phyloP scores from a whole-genome alignment of 2,329 filamentous ascomycete species.

The Chrysoporthe austroafricana region DNA sequence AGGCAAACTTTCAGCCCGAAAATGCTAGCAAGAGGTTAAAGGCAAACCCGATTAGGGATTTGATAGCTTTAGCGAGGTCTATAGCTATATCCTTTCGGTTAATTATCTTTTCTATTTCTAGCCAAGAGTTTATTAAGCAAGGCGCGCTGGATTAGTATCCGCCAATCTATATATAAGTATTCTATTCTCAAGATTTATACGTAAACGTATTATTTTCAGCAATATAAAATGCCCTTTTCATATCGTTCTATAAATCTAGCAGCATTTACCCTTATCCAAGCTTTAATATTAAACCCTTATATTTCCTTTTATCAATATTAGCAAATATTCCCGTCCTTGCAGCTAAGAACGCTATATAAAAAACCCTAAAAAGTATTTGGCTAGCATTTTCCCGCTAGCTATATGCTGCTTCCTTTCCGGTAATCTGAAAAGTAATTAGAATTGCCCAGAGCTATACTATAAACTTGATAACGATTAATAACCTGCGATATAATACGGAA shows the following conservation, averaged over 20 bases:
- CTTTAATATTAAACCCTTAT: background rate
- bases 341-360: background rate
- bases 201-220: background rate
- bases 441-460: conserved; percentile 51
- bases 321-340: background rate
- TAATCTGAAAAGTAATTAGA: conserved; percentile 58
- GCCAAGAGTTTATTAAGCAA: conserved; percentile 37
- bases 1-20: background rate
- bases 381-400: conserved; percentile 42
- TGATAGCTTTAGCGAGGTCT: conserved; percentile 32
- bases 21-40: conserved; percentile 23
- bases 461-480: conserved; percentile 38
- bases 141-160: conserved; percentile 30
- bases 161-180: no score
- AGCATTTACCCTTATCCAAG: background rate
- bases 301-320: background rate
- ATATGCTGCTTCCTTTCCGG: conserved; percentile 49
- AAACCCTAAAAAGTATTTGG: background rate
- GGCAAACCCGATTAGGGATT: background rate
- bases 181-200: conserved; percentile 1
- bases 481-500: conserved; percentile 41
- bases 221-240: conserved; percentile 2
- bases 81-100: conserved; percentile 38
- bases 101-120: conserved; percentile 40
- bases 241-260: background rate